Evolutionary conservation across 2,329 filamentous ascomycete species (phyloP), one percentile per base, ranked within the genome.

Genomic region (Aphanoascus verrucosus): DNA sequence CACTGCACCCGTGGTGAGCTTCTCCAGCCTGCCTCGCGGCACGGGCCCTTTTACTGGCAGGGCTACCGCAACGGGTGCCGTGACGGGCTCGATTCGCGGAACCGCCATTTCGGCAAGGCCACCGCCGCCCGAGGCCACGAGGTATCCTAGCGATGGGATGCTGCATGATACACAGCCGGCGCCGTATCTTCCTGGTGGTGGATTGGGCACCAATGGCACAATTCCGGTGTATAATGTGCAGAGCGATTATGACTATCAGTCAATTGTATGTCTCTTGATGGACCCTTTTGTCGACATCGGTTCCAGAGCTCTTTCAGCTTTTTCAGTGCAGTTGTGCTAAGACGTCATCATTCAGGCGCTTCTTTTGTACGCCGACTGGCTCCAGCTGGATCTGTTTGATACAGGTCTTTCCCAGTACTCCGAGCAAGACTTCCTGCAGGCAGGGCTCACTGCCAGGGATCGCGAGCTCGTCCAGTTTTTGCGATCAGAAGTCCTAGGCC

Each of bases 241-340:
- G 62, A 87, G 83, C 58, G 88, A 94, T 63, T 93, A 89, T 63
- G 88, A 93, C 67, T 93, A 84, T 65, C 77, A 91, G 65, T 89
- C 85, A 0, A 76, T 93, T 57, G 69, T 72, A 62, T 42, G 66
- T 59, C 17, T 31, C 5, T n/a, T 45, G 44, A n/a, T 49, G 32
- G 12, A 23, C 9, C 35, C 38, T 1, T 3, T 5, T 8, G 35
- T 4, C 44, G 23, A 4, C 3, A 28, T 28, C 23, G 7, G 23
- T 28, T 28, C 7, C 3, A 28, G 7, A 28, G 23, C 3, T 7
- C 23, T 28, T 28, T 47, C 15, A n/a, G n/a, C 19, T 52, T 2
- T 42, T 53, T 11, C 37, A 49, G 7, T 5, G 7, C 8, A 19
- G n/a, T 19, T 47, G 28, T 55, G 52, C 48, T 47, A 52, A 47